Evolutionary conservation across 345 rosid genomes (phyloP).

Genomic region (Populus tremula): DNA sequence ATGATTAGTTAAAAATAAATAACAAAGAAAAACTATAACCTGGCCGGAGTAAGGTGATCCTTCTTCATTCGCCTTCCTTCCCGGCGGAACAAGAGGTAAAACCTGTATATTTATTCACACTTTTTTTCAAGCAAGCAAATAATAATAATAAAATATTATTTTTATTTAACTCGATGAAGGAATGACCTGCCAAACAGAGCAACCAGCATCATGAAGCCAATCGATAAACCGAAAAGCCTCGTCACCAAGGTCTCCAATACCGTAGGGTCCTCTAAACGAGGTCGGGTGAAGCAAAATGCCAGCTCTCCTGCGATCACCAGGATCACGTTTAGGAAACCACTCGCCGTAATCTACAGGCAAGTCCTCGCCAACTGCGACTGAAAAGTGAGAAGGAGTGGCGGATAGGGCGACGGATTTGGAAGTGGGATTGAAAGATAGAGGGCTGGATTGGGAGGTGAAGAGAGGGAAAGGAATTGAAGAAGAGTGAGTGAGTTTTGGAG

Average conservation of each 20-base stretch:
- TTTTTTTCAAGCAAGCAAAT: background rate
- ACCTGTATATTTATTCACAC: slow-evolving; percentile 43
- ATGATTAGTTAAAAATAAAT: background rate
- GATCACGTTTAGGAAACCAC: slow-evolving; percentile 51
- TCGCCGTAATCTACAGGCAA: slow-evolving; percentile 57
- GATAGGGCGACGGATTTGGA: slow-evolving; percentile 25
- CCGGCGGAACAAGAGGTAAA: slow-evolving; percentile 95
- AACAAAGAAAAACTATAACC: slow-evolving; percentile 36
- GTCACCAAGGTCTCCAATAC: slow-evolving; percentile 85
- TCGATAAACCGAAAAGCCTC: slow-evolving; percentile 75
- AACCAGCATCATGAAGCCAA: slow-evolving; percentile 81
- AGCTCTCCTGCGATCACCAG: slow-evolving; percentile 53
- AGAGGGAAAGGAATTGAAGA: slow-evolving; percentile 8
- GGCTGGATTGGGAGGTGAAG: background rate
- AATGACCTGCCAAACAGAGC: slow-evolving; percentile 88
- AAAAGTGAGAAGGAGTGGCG: slow-evolving; percentile 8
- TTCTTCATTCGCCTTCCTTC: slow-evolving; percentile 48
- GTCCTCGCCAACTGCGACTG: slow-evolving; percentile 54
- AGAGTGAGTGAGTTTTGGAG: slow-evolving; percentile 16
- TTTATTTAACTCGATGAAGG: too few species aligned
- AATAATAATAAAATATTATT: too few species aligned
- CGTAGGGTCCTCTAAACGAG: slow-evolving; percentile 70
- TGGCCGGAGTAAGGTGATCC: slow-evolving; percentile 94
- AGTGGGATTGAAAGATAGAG: slow-evolving; percentile 17
- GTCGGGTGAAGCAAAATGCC: slow-evolving; percentile 94